Percentiles rank a stretch among this genome's conserved stretches.
These are phyloP conservation scores for Malus sieversii DNA, from an alignment of 306 rosid species.

Conservation along the genomic window DNA sequence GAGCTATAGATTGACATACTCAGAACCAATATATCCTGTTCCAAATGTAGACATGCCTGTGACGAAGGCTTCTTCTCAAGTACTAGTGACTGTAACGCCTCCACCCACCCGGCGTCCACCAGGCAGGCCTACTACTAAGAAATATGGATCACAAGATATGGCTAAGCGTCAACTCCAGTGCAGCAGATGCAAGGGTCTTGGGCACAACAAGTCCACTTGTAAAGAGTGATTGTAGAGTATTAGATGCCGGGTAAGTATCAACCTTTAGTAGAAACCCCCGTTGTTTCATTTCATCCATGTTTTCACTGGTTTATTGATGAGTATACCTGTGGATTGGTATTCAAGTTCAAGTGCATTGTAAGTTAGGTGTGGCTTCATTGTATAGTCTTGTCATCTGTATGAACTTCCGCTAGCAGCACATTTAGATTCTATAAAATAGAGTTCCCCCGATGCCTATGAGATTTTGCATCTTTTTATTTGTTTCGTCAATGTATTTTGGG, in stretches of 20 bases:
- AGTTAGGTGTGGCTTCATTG: not conserved
- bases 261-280: not conserved
- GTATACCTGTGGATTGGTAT: not conserved
- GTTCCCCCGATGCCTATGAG: not conserved
- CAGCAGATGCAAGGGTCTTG: constrained; percentile 91
- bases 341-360: not conserved
- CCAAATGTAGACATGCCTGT: constrained; percentile 34
- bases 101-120: constrained; percentile 96
- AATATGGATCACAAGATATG: constrained; percentile 55
- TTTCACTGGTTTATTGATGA: not conserved
- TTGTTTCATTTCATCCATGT: not conserved
- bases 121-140: constrained; percentile 74
- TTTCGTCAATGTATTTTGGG: not conserved
- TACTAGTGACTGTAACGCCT: constrained; percentile 65
- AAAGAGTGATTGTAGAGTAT: constrained; percentile 40
- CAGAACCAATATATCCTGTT: constrained; percentile 58
- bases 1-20: constrained; percentile 74
- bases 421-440: not conserved
- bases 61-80: constrained; percentile 41
- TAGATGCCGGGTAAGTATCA: constrained; percentile 35
- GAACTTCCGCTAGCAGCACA: not conserved
- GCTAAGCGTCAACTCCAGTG: constrained; percentile 87
- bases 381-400: not conserved
- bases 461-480: not conserved
- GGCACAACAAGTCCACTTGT: constrained; percentile 97